Evolutionary conservation across 1,284 basidiomycete species (phyloP).

Genomic region (Naganishia liquefaciens): DNA sequence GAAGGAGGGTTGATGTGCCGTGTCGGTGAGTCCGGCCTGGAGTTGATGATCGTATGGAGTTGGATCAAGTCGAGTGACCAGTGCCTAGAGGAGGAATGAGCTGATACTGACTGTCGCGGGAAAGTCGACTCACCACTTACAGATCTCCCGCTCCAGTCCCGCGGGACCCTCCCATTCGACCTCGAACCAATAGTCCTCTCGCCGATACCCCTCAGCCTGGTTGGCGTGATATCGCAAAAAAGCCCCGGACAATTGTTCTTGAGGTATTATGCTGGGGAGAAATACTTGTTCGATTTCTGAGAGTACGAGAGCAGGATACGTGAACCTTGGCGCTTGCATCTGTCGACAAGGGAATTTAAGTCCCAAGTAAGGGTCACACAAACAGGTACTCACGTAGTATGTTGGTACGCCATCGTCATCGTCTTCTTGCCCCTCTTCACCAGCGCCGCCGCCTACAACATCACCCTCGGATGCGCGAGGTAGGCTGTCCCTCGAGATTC

Average conservation of each 20-base stretch:
- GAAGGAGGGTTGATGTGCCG: slow-evolving; percentile 33
- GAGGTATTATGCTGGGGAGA: slow-evolving; percentile 84
- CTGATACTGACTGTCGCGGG: not conserved
- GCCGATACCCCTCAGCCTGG: not conserved
- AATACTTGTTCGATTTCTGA: slow-evolving; percentile 81
- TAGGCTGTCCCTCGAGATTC: slow-evolving; percentile 39
- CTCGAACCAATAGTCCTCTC: slow-evolving; percentile 91
- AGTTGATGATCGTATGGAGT: slow-evolving; percentile 61
- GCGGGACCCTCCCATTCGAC: slow-evolving; percentile 56
- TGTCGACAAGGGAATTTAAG: slow-evolving; percentile 36
- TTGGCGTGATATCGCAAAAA: slow-evolving; percentile 52
- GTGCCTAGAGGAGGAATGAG: slow-evolving; percentile 65
- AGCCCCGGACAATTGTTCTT: slow-evolving; percentile 63
- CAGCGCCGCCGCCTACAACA: slow-evolving; percentile 4
- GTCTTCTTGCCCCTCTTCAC: slow-evolving; percentile 39
- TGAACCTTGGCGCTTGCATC: slow-evolving; percentile 74
- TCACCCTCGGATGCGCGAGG: not conserved
- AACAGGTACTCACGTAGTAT: not conserved
- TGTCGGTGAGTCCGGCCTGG: slow-evolving; percentile 33
- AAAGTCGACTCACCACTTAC: slow-evolving; percentile 43
- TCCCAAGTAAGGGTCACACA: not conserved
- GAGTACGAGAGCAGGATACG: slow-evolving; percentile 85
- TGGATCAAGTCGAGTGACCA: slow-evolving; percentile 93
- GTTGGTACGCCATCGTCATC: slow-evolving; percentile 29
- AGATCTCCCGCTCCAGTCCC: slow-evolving; percentile 57